Conservation (phyloP, 208 protist species). For the Leishmania amazonensis region DNA sequence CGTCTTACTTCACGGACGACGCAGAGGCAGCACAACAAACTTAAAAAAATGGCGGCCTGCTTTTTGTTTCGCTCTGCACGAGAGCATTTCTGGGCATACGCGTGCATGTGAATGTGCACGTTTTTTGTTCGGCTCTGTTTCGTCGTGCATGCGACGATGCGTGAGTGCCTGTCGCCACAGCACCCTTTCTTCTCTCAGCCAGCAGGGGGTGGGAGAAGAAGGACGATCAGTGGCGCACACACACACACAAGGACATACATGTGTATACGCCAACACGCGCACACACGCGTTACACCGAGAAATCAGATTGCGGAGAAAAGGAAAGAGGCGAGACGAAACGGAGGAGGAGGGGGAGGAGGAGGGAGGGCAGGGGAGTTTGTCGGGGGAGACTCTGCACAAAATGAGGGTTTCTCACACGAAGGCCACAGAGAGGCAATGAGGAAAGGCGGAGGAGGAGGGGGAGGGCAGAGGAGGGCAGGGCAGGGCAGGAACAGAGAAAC, state of each 20-base stretch:
- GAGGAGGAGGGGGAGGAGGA: neutral
- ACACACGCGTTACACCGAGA: neutral
- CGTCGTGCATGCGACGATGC: neutral
- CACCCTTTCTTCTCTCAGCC: neutral
- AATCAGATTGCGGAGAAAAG: neutral
- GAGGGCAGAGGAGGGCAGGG: too few relatives aligned
- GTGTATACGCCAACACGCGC: neutral
- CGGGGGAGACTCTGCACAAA: neutral
- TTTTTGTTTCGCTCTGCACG: too few relatives aligned
- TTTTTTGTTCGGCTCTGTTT: neutral
- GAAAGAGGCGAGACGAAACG: neutral
- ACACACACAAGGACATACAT: too few relatives aligned
- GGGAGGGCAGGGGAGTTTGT: neutral
- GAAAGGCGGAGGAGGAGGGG: neutral
- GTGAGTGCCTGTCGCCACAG: neutral
- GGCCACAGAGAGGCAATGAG: too few relatives aligned
- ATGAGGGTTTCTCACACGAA: neutral
- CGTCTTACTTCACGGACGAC: too few relatives aligned
- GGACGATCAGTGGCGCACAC: neutral
- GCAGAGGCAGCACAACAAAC: too few relatives aligned
- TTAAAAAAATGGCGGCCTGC: too few relatives aligned
- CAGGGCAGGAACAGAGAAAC: neutral
- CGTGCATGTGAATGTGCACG: neutral
- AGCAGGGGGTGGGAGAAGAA: neutral
- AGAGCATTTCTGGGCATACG: neutral